A percentile compares a stretch with the other conserved stretches of the same genome.
phyloP scores from a whole-genome alignment of 2,329 filamentous ascomycete species.

The Dactylellina cionopaga region DNA sequence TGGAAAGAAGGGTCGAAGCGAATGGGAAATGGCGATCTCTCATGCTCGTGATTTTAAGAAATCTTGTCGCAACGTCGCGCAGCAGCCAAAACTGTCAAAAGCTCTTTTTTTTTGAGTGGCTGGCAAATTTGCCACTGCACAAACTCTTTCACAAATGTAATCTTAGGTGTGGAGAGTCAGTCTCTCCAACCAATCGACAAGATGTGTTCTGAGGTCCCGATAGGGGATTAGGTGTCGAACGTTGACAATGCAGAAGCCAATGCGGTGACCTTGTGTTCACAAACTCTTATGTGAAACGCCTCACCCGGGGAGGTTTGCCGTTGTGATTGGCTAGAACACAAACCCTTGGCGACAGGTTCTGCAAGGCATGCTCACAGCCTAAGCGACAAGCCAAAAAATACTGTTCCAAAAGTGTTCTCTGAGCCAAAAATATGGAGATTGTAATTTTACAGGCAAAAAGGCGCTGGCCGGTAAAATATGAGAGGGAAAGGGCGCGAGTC shows the following conservation, averaged over 20 bases:
- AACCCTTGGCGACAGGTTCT: constrained; percentile 16
- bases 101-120: constrained; percentile 33
- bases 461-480: constrained; percentile 6
- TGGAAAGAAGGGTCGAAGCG: constrained; percentile 34
- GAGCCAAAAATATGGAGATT: constrained; percentile 18
- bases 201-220: neutral
- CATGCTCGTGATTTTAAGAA: constrained; percentile 15
- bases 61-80: constrained; percentile 2
- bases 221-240: constrained; percentile 21
- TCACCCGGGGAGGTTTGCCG: constrained; percentile 12
- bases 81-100: constrained; percentile 33
- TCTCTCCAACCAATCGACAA: constrained; percentile 27
- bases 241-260: constrained; percentile 35
- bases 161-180: constrained; percentile 27
- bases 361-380: constrained; percentile 14
- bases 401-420: neutral
- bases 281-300: constrained; percentile 46
- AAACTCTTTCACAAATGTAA: constrained; percentile 23
- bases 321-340: constrained; percentile 39
- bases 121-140: constrained; percentile 28
- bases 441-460: neutral
- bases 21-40: constrained; percentile 30
- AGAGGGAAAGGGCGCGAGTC: constrained; percentile 4
- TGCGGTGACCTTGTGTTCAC: constrained; percentile 15
- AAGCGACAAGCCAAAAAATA: constrained; percentile 32